Percentiles rank a stretch among this genome's conserved stretches.
These are phyloP conservation scores for Physcomitrellopsis africana DNA, from an alignment of 225 moss, liverwort and hornwort species.

Conservation along the genomic window DNA sequence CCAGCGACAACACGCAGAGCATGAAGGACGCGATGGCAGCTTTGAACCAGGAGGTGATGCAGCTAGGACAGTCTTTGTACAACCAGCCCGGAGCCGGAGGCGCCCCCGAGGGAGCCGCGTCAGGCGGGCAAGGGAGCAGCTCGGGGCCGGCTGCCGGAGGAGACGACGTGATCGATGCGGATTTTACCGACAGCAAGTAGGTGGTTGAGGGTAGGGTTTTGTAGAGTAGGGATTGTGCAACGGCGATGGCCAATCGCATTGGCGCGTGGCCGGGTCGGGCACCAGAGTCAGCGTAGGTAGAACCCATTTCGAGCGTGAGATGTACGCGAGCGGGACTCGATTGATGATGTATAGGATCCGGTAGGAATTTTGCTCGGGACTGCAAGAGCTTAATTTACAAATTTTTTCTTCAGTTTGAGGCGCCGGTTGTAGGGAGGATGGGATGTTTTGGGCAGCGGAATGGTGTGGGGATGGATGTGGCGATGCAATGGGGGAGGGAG, in stretches of 20 bases:
- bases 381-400: too few relatives aligned
- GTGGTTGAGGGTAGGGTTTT: conserved; percentile 17
- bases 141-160: conserved; percentile 49
- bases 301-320: too few relatives aligned
- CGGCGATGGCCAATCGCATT: background rate
- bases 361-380: too few relatives aligned
- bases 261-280: too few relatives aligned
- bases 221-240: conserved; percentile 30
- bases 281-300: too few relatives aligned
- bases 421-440: too few relatives aligned
- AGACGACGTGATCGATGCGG: conserved; percentile 81
- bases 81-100: conserved; percentile 90
- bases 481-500: too few relatives aligned
- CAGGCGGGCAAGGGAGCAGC: conserved; percentile 15
- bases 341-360: too few relatives aligned
- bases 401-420: too few relatives aligned
- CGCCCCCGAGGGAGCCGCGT: conserved; percentile 55
- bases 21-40: conserved; percentile 84
- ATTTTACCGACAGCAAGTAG: conserved; percentile 91
- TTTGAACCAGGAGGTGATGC: conserved; percentile 95
- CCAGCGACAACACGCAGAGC: conserved; percentile 72
- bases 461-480: too few relatives aligned
- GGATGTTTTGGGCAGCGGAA: too few relatives aligned
- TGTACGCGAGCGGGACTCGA: too few relatives aligned
- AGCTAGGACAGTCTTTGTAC: conserved; percentile 86